Evolutionary conservation across 306 rosid genomes (phyloP).

Genomic region (Sechiopsis laciniata): DNA sequence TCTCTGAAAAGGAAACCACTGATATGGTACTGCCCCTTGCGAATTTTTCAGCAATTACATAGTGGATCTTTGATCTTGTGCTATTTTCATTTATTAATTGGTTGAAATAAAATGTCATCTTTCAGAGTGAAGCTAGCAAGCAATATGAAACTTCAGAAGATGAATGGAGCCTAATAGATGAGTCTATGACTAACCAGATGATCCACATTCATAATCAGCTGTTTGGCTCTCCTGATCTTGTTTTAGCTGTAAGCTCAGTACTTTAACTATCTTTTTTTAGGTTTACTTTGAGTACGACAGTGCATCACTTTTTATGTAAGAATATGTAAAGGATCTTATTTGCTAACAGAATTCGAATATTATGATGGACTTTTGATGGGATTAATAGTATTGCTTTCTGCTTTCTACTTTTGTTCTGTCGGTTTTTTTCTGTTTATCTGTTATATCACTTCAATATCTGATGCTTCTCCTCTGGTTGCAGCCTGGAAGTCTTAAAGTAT

Average conservation of each 20-base stretch:
- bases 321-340: not conserved
- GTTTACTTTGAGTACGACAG: not conserved
- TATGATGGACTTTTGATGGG: not conserved
- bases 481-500: conserved; percentile 49
- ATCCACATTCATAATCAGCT: conserved; percentile 54
- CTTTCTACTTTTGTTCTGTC: not conserved
- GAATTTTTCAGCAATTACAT: not conserved
- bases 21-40: conserved; percentile 19
- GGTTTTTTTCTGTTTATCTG: not conserved
- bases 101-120: not conserved
- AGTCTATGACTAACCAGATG: conserved; percentile 44
- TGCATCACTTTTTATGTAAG: not conserved
- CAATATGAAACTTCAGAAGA: conserved; percentile 50
- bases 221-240: conserved; percentile 65
- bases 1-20: conserved; percentile 21
- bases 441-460: conserved; percentile 16
- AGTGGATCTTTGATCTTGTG: not conserved
- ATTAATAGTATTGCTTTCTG: not conserved
- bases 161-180: conserved; percentile 63
- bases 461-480: conserved; percentile 30
- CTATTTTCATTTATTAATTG: not conserved
- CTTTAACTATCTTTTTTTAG: not conserved
- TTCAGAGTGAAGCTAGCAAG: conserved; percentile 47
- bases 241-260: conserved; percentile 48
- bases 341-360: not conserved